These are phyloP conservation scores for Adiantum capillusveneris DNA, from an alignment of 75 land plant species.

Conservation along the genomic window DNA sequence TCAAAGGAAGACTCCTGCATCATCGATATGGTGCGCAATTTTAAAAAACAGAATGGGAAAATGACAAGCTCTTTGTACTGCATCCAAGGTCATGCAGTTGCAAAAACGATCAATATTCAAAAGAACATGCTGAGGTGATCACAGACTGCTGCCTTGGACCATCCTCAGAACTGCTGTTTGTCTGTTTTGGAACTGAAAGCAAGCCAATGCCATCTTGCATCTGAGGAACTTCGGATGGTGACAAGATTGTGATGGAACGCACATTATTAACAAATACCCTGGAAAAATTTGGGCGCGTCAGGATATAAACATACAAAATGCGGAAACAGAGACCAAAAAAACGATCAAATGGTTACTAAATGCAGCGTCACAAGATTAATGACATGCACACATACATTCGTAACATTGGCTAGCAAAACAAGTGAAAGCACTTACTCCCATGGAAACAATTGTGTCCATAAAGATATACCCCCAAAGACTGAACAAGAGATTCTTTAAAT, in stretches of 20 bases:
- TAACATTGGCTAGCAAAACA: too few species aligned
- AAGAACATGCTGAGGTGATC: slow-evolving; percentile 47
- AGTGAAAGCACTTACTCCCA: too few species aligned
- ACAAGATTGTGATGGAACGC: slow-evolving; percentile 84
- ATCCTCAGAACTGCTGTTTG: background rate
- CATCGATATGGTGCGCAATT: too few species aligned
- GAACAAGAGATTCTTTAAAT: too few species aligned
- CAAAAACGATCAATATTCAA: slow-evolving; percentile 56
- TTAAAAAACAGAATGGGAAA: too few species aligned
- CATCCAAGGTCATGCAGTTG: too few species aligned
- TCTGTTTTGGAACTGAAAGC: slow-evolving; percentile 5
- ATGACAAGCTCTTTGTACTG: too few species aligned
- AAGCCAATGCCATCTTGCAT: slow-evolving; percentile 73
- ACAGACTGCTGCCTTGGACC: slow-evolving; percentile 33
- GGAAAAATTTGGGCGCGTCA: slow-evolving; percentile 5
- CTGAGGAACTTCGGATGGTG: slow-evolving; percentile 84
- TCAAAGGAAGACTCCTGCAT: too few species aligned
- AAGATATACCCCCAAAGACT: too few species aligned
- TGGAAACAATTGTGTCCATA: too few species aligned
- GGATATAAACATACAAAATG: background rate
- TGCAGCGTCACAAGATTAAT: too few species aligned
- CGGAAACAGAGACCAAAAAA: slow-evolving; percentile 4
- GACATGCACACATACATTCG: too few species aligned
- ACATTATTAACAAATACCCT: slow-evolving; percentile 97
- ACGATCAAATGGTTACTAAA: background rate